Percentiles rank a stretch among this genome's conserved stretches.
phyloP scores from a whole-genome alignment of 129 eudicot species.

The Erigeron canadensis region DNA sequence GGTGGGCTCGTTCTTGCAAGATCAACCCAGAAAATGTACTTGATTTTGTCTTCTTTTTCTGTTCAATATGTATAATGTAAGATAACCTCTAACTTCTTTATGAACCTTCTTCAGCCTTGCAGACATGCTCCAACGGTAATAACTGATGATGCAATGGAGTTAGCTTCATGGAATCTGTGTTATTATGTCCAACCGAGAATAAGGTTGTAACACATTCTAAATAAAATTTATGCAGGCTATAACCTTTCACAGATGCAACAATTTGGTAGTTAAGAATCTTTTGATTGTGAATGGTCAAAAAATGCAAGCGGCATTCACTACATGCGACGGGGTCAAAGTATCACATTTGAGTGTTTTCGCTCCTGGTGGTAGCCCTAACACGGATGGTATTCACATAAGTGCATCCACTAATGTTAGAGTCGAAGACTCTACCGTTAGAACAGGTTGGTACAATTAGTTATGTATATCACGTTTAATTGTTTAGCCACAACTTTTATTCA shows the following conservation, averaged over 20 bases:
- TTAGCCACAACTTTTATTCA: too few relatives aligned
- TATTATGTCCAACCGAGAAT: slow-evolving; percentile 11
- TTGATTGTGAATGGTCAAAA: slow-evolving; percentile 64
- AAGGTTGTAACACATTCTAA: slow-evolving; percentile 15
- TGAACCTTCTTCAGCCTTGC: slow-evolving; percentile 71
- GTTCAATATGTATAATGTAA: slow-evolving; percentile 12
- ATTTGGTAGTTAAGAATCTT: slow-evolving; percentile 58
- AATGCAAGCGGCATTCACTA: slow-evolving; percentile 75
- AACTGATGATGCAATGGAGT: slow-evolving; percentile 19
- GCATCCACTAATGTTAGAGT: slow-evolving; percentile 55
- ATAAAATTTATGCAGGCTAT: slow-evolving; percentile 59
- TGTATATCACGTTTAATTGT: too few relatives aligned
- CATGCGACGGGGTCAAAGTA: slow-evolving; percentile 44
- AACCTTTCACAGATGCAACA: slow-evolving; percentile 74
- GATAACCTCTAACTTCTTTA: neutral
- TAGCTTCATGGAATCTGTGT: slow-evolving; percentile 22
- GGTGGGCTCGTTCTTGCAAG: slow-evolving; percentile 96
- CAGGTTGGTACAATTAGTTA: slow-evolving; percentile 47
- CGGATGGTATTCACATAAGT: slow-evolving; percentile 86
- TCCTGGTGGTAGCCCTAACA: slow-evolving; percentile 74
- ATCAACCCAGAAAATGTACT: slow-evolving; percentile 56
- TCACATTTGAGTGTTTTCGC: slow-evolving; percentile 51
- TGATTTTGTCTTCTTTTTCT: slow-evolving; percentile 6
- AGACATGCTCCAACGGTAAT: slow-evolving; percentile 98
- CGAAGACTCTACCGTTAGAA: slow-evolving; percentile 46